Percentiles rank a stretch among this genome's conserved stretches.
Evolutionary conservation across 768 basidiomycete species (phyloP).

Genomic region (Pisolithus orientalis): DNA sequence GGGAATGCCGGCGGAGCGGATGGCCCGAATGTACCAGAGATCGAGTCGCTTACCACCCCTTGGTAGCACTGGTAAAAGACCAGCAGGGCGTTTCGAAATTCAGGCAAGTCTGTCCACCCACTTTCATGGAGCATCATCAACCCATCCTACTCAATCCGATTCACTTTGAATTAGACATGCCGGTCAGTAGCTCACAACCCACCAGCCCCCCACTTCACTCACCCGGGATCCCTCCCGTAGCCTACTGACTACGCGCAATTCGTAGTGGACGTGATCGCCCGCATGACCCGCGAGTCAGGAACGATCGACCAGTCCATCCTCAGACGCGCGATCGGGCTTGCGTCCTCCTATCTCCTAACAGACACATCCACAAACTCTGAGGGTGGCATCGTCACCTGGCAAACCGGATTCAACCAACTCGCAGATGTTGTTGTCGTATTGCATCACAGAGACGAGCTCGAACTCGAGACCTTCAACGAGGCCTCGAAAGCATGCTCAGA

Average conservation of each 20-base stretch:
- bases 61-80: not conserved
- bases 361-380: slow-evolving; percentile 61
- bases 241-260: slow-evolving; percentile 59
- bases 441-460: slow-evolving; percentile 58
- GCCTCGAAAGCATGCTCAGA: slow-evolving; percentile 63
- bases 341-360: slow-evolving; percentile 74
- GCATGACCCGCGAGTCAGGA: slow-evolving; percentile 40
- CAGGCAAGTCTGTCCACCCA: slow-evolving; percentile 3
- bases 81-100: not conserved
- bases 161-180: slow-evolving; percentile 24
- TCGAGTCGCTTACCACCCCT: too few relatives aligned
- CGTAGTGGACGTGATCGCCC: slow-evolving; percentile 49
- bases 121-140: slow-evolving; percentile 20
- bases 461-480: slow-evolving; percentile 69
- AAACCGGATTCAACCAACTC: slow-evolving; percentile 56
- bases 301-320: slow-evolving; percentile 56
- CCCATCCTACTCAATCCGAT: slow-evolving; percentile 9
- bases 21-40: not conserved
- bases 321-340: slow-evolving; percentile 58
- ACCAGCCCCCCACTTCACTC: not conserved
- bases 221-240: slow-evolving; percentile 8
- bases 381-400: slow-evolving; percentile 56
- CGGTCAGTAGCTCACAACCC: slow-evolving; percentile 15
- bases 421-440: slow-evolving; percentile 72
- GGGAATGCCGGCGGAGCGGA: not conserved